Percentiles rank a stretch among this genome's conserved stretches.
Conservation (phyloP, 768 basidiomycete species). For the Postia placenta region DNA sequence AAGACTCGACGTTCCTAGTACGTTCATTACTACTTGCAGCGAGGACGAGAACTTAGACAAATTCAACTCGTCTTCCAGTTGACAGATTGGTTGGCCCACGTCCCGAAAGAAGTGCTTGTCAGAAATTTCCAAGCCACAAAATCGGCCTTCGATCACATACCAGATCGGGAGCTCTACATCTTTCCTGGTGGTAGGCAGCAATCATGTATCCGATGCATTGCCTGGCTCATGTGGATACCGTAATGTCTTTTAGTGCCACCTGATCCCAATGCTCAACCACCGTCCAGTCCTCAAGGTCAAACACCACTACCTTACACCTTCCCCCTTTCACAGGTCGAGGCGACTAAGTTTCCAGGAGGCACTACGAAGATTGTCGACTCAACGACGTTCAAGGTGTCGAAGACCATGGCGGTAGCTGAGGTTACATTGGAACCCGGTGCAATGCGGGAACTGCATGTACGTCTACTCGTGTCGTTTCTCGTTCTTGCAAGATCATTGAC, state of each 20-base stretch:
- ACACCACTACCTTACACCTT: constrained; percentile 40
- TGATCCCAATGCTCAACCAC: constrained; percentile 28
- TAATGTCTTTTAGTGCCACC: constrained; percentile 26
- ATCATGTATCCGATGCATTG: background rate
- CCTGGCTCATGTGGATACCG: background rate
- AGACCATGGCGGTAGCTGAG: constrained; percentile 46
- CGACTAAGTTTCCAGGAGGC: constrained; percentile 41
- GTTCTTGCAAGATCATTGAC: background rate
- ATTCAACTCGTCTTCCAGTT: constrained; percentile 23
- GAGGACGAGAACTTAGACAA: background rate
- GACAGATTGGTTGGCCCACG: constrained; percentile 50
- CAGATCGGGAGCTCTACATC: constrained; percentile 43
- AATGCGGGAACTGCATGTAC: constrained; percentile 53
- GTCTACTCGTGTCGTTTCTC: constrained; percentile 10
- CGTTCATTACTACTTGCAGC: background rate
- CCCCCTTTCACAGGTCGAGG: constrained; percentile 37
- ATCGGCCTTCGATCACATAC: constrained; percentile 37
- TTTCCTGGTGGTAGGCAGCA: constrained; percentile 36
- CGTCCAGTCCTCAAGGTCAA: constrained; percentile 35
- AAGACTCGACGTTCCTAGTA: constrained; percentile 29
- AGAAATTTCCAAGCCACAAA: constrained; percentile 43
- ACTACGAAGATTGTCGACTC: constrained; percentile 46
- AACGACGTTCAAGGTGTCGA: constrained; percentile 41
- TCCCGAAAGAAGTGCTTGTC: constrained; percentile 49
- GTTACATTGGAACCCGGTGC: constrained; percentile 52